Evolutionary conservation across 2,329 filamentous ascomycete species (phyloP).

Genomic region (Aspergillus hortae): DNA sequence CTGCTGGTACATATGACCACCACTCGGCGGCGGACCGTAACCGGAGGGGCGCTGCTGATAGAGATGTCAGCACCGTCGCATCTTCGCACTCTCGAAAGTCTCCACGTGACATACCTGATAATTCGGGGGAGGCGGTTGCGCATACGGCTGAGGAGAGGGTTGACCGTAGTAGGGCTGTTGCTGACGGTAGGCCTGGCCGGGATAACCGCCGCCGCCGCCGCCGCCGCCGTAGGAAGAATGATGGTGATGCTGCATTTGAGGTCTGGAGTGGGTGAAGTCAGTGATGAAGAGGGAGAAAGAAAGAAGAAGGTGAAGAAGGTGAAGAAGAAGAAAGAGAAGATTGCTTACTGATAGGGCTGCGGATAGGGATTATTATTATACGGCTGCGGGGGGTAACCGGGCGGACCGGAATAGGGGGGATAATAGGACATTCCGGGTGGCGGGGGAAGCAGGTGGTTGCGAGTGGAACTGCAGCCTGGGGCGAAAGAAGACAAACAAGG

Average conservation of each 20-base stretch:
- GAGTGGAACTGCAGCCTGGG: background rate
- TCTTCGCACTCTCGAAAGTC: background rate
- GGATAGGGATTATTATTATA: conserved; percentile 22
- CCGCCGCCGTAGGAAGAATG: conserved; percentile 31
- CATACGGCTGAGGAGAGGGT: conserved; percentile 41
- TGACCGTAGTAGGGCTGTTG: conserved; percentile 41
- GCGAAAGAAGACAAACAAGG: conserved; percentile 16
- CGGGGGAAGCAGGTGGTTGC: conserved; percentile 1
- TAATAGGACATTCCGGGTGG: conserved; percentile 58
- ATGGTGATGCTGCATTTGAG: conserved; percentile 31
- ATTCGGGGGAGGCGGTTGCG: conserved; percentile 27
- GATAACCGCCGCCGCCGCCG: conserved; percentile 38
- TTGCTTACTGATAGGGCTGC: conserved; percentile 34
- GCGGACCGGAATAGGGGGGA: conserved; percentile 55
- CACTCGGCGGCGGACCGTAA: conserved; percentile 34
- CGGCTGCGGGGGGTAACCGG: conserved; percentile 52
- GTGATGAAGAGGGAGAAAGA: background rate
- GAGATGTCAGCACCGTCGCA: conserved; percentile 12
- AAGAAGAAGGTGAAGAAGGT: background rate
- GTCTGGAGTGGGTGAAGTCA: background rate
- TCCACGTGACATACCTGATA: conserved; percentile 34
- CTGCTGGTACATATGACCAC: conserved; percentile 36
- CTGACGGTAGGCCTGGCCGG: conserved; percentile 35
- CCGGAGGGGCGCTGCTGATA: conserved; percentile 23
- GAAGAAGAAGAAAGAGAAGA: conserved; percentile 14